A percentile compares a stretch with the other conserved stretches of the same genome.
Evolutionary conservation across 2,329 filamentous ascomycete genomes (phyloP).

Genomic region (Trichophyton mentagrophytes): DNA sequence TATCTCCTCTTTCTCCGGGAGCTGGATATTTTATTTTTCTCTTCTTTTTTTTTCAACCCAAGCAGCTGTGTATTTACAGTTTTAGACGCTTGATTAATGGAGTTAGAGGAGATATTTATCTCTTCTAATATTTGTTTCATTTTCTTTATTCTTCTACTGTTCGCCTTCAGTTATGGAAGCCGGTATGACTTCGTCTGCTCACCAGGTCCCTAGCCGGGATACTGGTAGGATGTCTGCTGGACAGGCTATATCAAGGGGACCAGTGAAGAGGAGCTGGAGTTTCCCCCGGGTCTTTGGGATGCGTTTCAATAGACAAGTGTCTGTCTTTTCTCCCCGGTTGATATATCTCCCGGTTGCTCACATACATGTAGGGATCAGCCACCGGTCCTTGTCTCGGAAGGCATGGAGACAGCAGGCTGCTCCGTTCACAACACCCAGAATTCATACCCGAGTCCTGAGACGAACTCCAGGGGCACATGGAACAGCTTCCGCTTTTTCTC

Average conservation of each 20-base stretch:
- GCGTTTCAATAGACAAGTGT: neutral
- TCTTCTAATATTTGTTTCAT: neutral
- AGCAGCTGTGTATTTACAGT: neutral
- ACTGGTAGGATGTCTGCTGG: neutral
- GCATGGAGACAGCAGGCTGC: constrained; percentile 25
- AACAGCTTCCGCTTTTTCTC: neutral
- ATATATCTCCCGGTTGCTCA: neutral
- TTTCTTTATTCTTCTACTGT: neutral
- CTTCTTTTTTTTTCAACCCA: neutral
- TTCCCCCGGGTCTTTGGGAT: neutral
- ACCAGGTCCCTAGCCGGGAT: neutral
- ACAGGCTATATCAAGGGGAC: neutral
- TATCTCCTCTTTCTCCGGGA: neutral
- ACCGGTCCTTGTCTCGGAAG: constrained; percentile 10
- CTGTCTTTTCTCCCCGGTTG: neutral
- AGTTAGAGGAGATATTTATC: neutral
- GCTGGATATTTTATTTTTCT: neutral
- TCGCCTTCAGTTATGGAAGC: neutral
- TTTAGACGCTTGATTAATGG: neutral
- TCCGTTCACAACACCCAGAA: constrained; percentile 26
- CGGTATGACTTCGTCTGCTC: neutral
- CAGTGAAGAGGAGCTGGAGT: neutral
- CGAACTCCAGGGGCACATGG: constrained; percentile 6
- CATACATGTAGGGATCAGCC: neutral
- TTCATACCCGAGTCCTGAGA: constrained; percentile 24